phyloP scores from a whole-genome alignment of 768 basidiomycete species.

The Gelatoporia subvermispora region DNA sequence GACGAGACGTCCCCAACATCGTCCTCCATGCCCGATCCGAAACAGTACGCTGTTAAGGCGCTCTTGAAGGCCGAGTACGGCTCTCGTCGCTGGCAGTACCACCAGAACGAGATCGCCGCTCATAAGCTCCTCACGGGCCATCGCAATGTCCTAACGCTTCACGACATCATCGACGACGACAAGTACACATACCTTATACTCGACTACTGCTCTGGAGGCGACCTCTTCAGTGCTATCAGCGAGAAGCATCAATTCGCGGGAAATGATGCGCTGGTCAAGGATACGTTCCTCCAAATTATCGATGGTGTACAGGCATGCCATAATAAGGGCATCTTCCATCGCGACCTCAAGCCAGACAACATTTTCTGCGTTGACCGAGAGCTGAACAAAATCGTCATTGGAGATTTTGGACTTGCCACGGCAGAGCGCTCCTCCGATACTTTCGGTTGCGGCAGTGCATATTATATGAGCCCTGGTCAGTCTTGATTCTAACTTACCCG shows the following conservation, averaged over 20 bases:
- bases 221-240: conserved; percentile 44
- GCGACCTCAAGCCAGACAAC: conserved; percentile 56
- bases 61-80: conserved; percentile 13
- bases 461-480: conserved; percentile 26
- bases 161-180: conserved; percentile 58
- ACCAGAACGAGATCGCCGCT: conserved; percentile 56
- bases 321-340: conserved; percentile 46
- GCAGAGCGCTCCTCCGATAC: conserved; percentile 12
- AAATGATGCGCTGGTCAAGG: conserved; percentile 41
- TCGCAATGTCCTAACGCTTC: conserved; percentile 65
- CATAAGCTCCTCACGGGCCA: conserved; percentile 53
- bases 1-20: conserved; percentile 8
- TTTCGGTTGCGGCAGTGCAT: conserved; percentile 18
- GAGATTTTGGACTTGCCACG: conserved; percentile 37
- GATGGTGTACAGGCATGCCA: conserved; percentile 52
- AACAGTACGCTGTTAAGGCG: conserved; percentile 22
- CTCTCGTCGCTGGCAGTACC: conserved; percentile 10
- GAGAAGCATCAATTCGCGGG: conserved; percentile 30
- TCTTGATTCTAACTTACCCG: neutral
- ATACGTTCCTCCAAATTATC: conserved; percentile 50
- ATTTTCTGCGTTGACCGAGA: conserved; percentile 38
- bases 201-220: conserved; percentile 40
- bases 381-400: conserved; percentile 35
- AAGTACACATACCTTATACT: conserved; percentile 65
- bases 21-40: conserved; percentile 8